A percentile compares a stretch with the other conserved stretches of the same genome.
These are phyloP conservation scores for Candida sanyaensis DNA, from an alignment of 1,139 yeast genomes.

Conservation along the genomic window DNA sequence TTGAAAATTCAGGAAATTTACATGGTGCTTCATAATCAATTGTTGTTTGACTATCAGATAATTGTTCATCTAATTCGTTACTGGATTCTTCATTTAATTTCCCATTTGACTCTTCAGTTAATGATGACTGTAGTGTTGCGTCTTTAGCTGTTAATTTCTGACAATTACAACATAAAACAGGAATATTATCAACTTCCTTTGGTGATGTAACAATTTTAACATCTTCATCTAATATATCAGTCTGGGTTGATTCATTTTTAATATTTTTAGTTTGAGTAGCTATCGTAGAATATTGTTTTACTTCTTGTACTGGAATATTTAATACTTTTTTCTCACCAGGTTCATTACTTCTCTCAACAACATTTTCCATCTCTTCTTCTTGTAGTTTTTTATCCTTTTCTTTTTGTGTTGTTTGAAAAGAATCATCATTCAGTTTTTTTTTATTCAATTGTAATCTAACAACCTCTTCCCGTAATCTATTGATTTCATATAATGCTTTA, in stretches of 20 bases:
- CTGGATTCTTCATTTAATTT: no score
- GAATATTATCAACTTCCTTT: not conserved
- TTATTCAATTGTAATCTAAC: no score
- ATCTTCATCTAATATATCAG: not conserved
- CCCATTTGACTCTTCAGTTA: no score
- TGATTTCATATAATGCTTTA: not conserved
- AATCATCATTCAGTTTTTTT: not conserved
- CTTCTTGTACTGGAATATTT: not conserved
- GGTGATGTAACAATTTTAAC: not conserved
- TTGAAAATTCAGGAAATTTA: constrained; percentile 1
- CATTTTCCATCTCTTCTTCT: not conserved
- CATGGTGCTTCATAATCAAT: not conserved
- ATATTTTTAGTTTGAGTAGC: not conserved
- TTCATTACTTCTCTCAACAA: not conserved
- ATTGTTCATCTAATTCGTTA: no score
- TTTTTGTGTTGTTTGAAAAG: not conserved
- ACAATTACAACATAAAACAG: no score
- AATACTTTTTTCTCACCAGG: not conserved
- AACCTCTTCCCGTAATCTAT: not conserved
- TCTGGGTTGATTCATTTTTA: not conserved
- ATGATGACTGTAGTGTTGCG: no score
- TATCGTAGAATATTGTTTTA: not conserved
- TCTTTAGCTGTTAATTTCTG: no score
- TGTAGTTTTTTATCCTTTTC: not conserved
- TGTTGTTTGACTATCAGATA: not conserved